These are phyloP conservation scores for Tulasnella sp. DNA, from an alignment of 768 basidiomycete species.

Conservation along the genomic window DNA sequence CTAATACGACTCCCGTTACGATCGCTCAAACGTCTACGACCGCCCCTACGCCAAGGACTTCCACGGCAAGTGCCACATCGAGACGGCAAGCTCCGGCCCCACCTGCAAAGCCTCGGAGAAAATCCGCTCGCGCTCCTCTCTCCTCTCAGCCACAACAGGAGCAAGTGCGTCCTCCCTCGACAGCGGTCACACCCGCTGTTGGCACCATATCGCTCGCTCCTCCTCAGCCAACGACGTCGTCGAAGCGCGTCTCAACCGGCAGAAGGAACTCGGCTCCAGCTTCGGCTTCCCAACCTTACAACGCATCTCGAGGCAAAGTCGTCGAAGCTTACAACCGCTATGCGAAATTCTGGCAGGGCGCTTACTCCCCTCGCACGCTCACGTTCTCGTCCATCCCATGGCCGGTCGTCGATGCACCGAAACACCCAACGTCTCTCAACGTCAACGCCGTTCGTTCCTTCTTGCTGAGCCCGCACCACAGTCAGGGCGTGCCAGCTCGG, in stretches of 20 bases:
- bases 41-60: background rate
- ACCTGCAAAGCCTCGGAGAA: background rate
- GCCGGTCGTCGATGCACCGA: slow-evolving; percentile 15
- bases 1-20: background rate
- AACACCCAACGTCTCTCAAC: slow-evolving; percentile 3
- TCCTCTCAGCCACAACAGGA: background rate
- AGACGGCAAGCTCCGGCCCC: background rate
- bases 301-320: background rate
- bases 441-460: slow-evolving; percentile 14
- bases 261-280: background rate
- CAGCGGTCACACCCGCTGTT: background rate
- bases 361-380: slow-evolving; percentile 10
- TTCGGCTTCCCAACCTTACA: slow-evolving; percentile 4
- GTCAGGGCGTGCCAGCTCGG: background rate
- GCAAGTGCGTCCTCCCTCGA: background rate
- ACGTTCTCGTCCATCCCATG: slow-evolving; percentile 1
- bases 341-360: background rate
- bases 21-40: background rate
- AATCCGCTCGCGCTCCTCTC: background rate
- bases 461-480: slow-evolving; percentile 14
- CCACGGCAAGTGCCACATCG: background rate
- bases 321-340: slow-evolving; percentile 11
- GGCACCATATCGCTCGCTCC: background rate
- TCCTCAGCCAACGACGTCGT: background rate
- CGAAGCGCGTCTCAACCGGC: slow-evolving; percentile 3